Evolutionary conservation across 2,329 filamentous ascomycete species (phyloP).

Genomic region (Macroventuria anomochaeta): DNA sequence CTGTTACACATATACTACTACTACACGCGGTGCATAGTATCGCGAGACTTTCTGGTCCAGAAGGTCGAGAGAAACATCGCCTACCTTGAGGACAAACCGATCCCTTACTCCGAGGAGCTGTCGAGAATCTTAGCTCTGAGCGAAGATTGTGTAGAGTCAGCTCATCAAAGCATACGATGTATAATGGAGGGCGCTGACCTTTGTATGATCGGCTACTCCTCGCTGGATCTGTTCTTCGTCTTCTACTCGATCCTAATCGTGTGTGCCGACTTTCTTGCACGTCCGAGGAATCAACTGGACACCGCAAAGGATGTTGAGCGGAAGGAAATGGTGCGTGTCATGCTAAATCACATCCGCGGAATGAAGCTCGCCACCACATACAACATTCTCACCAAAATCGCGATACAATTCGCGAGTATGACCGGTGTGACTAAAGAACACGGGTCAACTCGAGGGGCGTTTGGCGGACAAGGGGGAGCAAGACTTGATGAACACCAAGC

Average conservation of each 20-base stretch:
- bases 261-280: slow-evolving; percentile 37
- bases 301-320: slow-evolving; percentile 28
- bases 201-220: slow-evolving; percentile 29
- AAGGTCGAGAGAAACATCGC: slow-evolving; percentile 32
- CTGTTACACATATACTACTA: slow-evolving; percentile 33
- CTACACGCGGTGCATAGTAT: slow-evolving; percentile 34
- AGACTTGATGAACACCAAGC: slow-evolving; percentile 12
- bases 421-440: slow-evolving; percentile 26
- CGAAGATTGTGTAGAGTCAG: slow-evolving; percentile 38
- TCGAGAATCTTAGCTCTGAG: slow-evolving; percentile 23
- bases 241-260: slow-evolving; percentile 36
- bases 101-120: slow-evolving; percentile 21
- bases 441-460: slow-evolving; percentile 1
- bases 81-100: slow-evolving; percentile 19
- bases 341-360: slow-evolving; percentile 24
- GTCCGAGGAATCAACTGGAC: slow-evolving; percentile 26
- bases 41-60: slow-evolving; percentile 33
- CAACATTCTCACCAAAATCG: slow-evolving; percentile 29
- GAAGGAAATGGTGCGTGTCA: slow-evolving; percentile 28
- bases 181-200: slow-evolving; percentile 25
- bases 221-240: slow-evolving; percentile 35
- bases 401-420: slow-evolving; percentile 34
- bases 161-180: slow-evolving; percentile 30
- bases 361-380: slow-evolving; percentile 32
- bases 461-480: background rate